phyloP scores from a whole-genome alignment of 192 early-diverging fungal species.

The Jimgerdemannia lactiflua region DNA sequence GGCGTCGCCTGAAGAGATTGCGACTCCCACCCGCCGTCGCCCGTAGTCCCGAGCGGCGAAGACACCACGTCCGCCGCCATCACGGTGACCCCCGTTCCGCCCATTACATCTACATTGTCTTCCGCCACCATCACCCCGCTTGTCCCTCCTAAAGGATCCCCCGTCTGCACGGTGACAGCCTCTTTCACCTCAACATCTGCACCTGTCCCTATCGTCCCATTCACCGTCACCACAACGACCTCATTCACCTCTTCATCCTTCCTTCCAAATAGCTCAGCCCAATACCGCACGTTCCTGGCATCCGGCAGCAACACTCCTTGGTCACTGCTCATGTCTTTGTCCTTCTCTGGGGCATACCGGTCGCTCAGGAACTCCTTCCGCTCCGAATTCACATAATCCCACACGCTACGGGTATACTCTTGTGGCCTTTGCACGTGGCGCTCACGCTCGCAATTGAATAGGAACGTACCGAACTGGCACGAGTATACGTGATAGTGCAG shows the following conservation, averaged over 20 bases:
- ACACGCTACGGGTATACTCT: constrained; percentile 54
- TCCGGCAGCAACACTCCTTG: constrained; percentile 68
- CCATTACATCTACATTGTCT: neutral
- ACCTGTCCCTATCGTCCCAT: no score
- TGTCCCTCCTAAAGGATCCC: neutral
- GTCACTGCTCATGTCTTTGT: constrained; percentile 39
- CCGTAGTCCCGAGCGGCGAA: neutral
- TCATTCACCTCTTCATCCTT: constrained; percentile 53
- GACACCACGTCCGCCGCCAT: neutral
- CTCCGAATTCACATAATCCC: constrained; percentile 73
- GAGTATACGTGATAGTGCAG: constrained; percentile 86
- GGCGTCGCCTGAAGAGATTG: neutral
- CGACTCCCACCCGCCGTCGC: neutral
- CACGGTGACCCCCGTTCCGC: neutral
- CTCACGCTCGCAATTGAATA: constrained; percentile 89
- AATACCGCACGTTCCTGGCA: constrained; percentile 63
- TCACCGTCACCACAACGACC: constrained; percentile 11
- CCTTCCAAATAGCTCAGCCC: constrained; percentile 65
- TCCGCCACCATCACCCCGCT: neutral
- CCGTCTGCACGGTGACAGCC: neutral
- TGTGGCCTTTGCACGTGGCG: constrained; percentile 44
- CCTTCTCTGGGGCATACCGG: constrained; percentile 51
- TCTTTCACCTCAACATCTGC: neutral
- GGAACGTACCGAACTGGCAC: constrained; percentile 93
- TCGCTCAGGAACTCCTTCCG: constrained; percentile 56